Evolutionary conservation across 1,284 basidiomycete species (phyloP).

Genomic region (Cerrena zonata): DNA sequence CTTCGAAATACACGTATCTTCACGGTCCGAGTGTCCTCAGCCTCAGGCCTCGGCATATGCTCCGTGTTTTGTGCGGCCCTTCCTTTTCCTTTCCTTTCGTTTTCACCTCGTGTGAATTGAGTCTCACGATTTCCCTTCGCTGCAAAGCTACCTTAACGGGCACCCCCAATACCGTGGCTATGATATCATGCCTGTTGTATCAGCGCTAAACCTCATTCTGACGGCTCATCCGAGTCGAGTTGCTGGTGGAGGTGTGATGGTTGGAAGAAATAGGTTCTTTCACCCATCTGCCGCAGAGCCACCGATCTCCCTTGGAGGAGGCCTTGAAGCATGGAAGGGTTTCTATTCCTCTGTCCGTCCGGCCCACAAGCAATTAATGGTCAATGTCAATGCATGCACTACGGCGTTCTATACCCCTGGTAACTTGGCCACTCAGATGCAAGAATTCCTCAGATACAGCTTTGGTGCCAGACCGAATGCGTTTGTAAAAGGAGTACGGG

Average conservation of each 20-base stretch:
- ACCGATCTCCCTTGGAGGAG: slow-evolving; percentile 49
- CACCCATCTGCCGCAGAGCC: slow-evolving; percentile 44
- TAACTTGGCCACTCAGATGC: slow-evolving; percentile 55
- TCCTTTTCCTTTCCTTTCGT: slow-evolving; percentile 10
- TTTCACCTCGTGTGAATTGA: background rate
- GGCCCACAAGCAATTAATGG: slow-evolving; percentile 66
- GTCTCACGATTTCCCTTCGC: slow-evolving; percentile 7
- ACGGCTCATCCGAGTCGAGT: slow-evolving; percentile 56
- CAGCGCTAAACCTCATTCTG: slow-evolving; percentile 68
- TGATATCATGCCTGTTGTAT: slow-evolving; percentile 63
- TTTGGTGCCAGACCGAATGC: slow-evolving; percentile 45
- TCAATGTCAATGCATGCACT: slow-evolving; percentile 74
- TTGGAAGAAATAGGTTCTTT: slow-evolving; percentile 73
- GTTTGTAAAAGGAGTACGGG: slow-evolving; percentile 56
- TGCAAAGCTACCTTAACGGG: slow-evolving; percentile 55
- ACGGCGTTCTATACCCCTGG: slow-evolving; percentile 68
- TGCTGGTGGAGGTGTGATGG: slow-evolving; percentile 58
- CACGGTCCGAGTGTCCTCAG: slow-evolving; percentile 13
- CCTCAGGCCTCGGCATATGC: slow-evolving; percentile 17
- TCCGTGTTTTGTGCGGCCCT: slow-evolving; percentile 10
- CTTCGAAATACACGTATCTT: slow-evolving; percentile 10
- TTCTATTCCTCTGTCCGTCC: slow-evolving; percentile 75
- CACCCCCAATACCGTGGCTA: slow-evolving; percentile 53
- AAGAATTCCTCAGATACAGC: slow-evolving; percentile 43
- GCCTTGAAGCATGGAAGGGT: slow-evolving; percentile 64